Conservation (phyloP, 768 basidiomycete species). For the Termitomyces sp. region DNA sequence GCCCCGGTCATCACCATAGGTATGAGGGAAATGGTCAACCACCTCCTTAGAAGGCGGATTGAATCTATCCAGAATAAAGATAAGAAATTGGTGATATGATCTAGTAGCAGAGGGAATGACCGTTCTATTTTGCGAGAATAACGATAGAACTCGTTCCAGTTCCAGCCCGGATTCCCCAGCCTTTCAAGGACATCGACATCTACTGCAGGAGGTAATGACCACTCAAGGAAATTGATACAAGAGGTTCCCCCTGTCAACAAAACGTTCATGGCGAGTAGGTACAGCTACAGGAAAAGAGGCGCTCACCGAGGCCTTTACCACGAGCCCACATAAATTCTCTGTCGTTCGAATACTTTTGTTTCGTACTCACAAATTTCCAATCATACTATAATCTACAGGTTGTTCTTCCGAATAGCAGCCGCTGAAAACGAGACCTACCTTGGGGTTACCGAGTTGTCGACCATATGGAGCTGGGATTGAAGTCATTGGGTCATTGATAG, state of each 20-base stretch:
- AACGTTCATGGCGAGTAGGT: not conserved
- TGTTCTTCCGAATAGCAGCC: not conserved
- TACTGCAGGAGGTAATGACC: conserved; percentile 23
- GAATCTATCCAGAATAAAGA: conserved; percentile 14
- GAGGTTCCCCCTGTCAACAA: conserved; percentile 35
- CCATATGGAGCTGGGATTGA: conserved; percentile 26
- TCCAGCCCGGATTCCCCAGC: conserved; percentile 54
- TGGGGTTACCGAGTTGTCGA: conserved; percentile 19
- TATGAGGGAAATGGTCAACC: conserved; percentile 20
- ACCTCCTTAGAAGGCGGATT: conserved; percentile 21
- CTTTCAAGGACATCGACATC: conserved; percentile 33
- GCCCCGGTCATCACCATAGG: conserved; percentile 19
- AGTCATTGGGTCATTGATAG: conserved; percentile 28
- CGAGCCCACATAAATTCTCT: conserved; percentile 21
- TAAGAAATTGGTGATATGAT: not conserved
- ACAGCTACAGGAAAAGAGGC: not conserved
- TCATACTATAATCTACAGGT: conserved; percentile 22
- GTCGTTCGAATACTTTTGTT: conserved; percentile 22
- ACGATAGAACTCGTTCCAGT: conserved; percentile 36
- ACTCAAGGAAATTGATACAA: conserved; percentile 33
- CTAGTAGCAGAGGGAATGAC: conserved; percentile 15
- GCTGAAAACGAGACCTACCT: conserved; percentile 12
- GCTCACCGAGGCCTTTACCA: conserved; percentile 26
- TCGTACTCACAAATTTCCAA: conserved; percentile 27
- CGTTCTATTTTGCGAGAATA: conserved; percentile 32